Conservation (phyloP, 2,329 filamentous ascomycete species). For the Aspergillus carbonarius region DNA sequence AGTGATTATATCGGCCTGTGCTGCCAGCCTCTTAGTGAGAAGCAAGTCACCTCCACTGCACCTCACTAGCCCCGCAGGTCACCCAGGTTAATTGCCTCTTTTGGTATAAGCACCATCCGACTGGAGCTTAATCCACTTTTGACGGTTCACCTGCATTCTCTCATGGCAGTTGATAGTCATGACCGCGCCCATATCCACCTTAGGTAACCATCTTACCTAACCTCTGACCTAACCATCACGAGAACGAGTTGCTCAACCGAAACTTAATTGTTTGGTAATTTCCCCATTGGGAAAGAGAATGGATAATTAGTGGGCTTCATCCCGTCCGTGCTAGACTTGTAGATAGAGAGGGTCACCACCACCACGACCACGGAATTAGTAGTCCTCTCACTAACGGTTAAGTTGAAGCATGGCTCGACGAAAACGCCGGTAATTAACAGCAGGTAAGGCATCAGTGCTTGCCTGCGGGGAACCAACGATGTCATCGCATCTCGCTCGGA, state of each 20-base stretch:
- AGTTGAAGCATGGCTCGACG: conserved; percentile 1
- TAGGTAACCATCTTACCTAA: conserved; percentile 1
- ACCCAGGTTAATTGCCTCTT: background rate
- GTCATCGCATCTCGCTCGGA: conserved; percentile 1
- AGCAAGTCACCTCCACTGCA: background rate
- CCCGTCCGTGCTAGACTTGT: background rate
- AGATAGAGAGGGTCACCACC: background rate
- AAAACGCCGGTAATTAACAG: background rate
- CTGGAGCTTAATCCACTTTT: background rate
- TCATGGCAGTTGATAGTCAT: background rate
- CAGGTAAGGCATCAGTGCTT: conserved; percentile 21
- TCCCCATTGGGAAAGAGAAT: background rate
- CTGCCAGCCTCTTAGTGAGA: background rate
- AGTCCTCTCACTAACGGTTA: background rate
- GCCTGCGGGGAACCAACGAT: conserved; percentile 6
- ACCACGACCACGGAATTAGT: background rate
- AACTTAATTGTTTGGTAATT: background rate
- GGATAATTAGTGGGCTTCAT: background rate
- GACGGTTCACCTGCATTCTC: background rate
- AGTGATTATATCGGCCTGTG: background rate
- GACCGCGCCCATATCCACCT: background rate
- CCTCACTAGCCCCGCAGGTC: background rate
- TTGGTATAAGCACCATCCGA: background rate
- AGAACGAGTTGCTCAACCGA: background rate
- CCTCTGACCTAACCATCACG: no score